Evolutionary conservation across 805 yeast species (phyloP), one percentile per base, ranked within the genome.

Genomic region (Torulaspora microellipsoides): DNA sequence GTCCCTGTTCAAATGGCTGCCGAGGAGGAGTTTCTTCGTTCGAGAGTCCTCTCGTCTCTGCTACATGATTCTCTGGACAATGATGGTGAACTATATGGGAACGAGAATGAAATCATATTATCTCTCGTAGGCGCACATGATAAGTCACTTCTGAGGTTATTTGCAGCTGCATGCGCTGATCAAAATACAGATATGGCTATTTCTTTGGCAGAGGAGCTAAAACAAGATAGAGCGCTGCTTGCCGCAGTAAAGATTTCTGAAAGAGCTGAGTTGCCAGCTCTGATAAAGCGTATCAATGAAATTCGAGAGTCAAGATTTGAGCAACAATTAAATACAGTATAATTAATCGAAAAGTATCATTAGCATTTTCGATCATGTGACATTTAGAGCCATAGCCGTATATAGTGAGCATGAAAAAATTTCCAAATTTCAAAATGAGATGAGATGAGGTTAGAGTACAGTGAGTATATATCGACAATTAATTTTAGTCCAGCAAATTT

Each of bases 201-300:
- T 48, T 80, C 83, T 28, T 62, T 93, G 25, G 89, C 80, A 7
- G 74, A 72, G 47, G 78, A 84, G 56, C 70, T 91, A 53, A 78
- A 80, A 53, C 83, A 80, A 52, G 91, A 85, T 48, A 80, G 83
- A 52, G 95, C 95, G 2, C 67, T 90, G 49, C 75, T 73, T 43
- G 96, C 96, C 0, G 96, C 97, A 1, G 70, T 78, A 11, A 84
- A 84, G 64, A 85, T 91, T 42, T 88, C 96, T 0, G 85, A 85
- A 56, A 75, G 96, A 47, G 73, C 79, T 43, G 82, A 78, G 27
- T 61, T 80, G 57, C 65, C 69, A 12, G 57, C 66, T 1, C 59
- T 85, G 46, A 80, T 78, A 0, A 77, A 73, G 46, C 73, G 73
- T 57, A 75, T 83, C 31, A 73, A 72, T 45, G 71, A 75, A 45